These are phyloP conservation scores for Hydnum rufescens DNA, from an alignment of 768 basidiomycete species.

Conservation along the genomic window DNA sequence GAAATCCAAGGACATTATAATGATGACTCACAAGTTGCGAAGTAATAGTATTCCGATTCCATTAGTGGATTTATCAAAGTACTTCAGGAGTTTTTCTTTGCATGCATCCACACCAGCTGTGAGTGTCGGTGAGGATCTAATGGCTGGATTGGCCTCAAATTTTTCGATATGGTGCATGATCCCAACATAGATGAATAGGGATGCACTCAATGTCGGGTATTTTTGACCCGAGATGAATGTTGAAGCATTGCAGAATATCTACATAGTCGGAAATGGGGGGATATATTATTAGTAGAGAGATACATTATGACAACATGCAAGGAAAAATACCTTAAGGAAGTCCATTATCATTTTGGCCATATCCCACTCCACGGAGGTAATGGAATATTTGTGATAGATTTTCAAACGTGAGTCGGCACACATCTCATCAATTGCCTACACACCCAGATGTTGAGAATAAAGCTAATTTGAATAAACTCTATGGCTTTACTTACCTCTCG, in stretches of 20 bases:
- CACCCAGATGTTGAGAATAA: not conserved
- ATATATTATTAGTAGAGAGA: not conserved
- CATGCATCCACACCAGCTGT: not conserved
- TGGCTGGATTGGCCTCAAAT: too few species aligned
- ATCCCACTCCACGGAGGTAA: not conserved
- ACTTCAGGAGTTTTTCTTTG: slow-evolving; percentile 1
- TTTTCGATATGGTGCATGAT: too few species aligned
- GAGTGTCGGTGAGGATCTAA: too few species aligned
- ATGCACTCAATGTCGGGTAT: not conserved
- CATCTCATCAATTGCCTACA: not conserved
- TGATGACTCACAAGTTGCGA: not conserved
- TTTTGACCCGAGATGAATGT: not conserved
- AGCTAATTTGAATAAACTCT: not conserved
- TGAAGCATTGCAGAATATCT: not conserved
- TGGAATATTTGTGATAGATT: not conserved
- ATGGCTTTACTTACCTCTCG: not conserved
- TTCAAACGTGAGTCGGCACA: not conserved
- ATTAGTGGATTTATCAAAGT: slow-evolving; percentile 2
- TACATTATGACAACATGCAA: not conserved
- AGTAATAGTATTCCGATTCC: slow-evolving; percentile 3
- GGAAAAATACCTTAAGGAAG: not conserved
- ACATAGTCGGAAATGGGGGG: not conserved
- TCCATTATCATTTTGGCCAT: not conserved
- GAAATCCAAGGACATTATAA: not conserved
- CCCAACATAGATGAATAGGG: not conserved